phyloP scores from a whole-genome alignment of 768 basidiomycete genomes.

The Termitomyces sp. region DNA sequence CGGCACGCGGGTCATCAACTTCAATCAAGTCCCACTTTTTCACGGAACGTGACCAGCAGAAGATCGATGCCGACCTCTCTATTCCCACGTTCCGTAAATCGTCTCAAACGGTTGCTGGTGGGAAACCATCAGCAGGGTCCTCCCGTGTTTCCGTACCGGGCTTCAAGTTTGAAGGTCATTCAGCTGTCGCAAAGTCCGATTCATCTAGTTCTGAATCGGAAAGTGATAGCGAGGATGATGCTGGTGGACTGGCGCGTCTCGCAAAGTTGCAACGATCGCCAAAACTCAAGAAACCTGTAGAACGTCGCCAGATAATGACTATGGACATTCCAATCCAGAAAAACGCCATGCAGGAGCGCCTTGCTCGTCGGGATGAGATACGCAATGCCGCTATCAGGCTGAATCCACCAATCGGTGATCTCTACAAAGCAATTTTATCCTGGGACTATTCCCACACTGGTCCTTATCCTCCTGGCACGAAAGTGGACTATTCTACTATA shows the following conservation, averaged over 20 bases:
- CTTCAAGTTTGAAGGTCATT: conserved; percentile 25
- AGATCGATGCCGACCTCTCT: conserved; percentile 26
- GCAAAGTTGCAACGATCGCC: conserved; percentile 58
- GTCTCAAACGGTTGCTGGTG: conserved; percentile 10
- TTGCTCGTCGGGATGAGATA: conserved; percentile 55
- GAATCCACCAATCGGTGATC: conserved; percentile 74
- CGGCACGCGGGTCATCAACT: conserved; percentile 7
- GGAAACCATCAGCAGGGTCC: conserved; percentile 16
- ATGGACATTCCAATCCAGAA: conserved; percentile 46
- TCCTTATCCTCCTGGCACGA: conserved; percentile 53
- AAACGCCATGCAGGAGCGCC: conserved; percentile 43
- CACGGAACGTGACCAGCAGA: conserved; percentile 25
- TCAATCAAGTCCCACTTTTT: conserved; percentile 20
- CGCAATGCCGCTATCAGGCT: conserved; percentile 62
- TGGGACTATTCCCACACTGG: conserved; percentile 81
- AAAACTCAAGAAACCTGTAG: conserved; percentile 47
- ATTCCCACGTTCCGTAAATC: conserved; percentile 40
- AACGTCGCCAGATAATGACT: conserved; percentile 60
- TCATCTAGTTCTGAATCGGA: conserved; percentile 39
- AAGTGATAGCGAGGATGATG: conserved; percentile 44
- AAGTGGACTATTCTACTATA: conserved; percentile 34
- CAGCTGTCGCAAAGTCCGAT: conserved; percentile 17
- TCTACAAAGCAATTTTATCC: conserved; percentile 74
- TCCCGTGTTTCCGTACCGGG: conserved; percentile 9
- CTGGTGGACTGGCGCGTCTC: conserved; percentile 47